Conservation (phyloP, 352 stramenopile species). For the Pythium folliculosum region DNA sequence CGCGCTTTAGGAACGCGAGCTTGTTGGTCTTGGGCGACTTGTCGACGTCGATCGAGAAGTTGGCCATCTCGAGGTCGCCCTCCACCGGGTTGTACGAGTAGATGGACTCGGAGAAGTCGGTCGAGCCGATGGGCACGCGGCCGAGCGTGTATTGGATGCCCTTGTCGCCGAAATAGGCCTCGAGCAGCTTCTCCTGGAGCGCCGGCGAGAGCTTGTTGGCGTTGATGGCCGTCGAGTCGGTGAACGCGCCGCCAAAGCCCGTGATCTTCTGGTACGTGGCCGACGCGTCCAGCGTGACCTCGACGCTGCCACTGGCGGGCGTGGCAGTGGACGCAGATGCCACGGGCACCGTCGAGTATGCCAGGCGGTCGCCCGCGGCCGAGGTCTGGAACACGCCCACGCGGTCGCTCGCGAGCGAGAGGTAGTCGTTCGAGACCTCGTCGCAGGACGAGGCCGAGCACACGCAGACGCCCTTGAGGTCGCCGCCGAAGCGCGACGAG, state of each 20-base stretch:
- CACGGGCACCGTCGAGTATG: constrained; percentile 33
- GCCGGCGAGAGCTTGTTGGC: constrained; percentile 57
- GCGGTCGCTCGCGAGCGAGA: constrained; percentile 32
- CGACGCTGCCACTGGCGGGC: constrained; percentile 21
- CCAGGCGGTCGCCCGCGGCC: constrained; percentile 45
- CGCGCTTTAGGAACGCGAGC: constrained; percentile 68
- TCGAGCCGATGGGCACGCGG: constrained; percentile 82
- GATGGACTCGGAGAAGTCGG: constrained; percentile 83
- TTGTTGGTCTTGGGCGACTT: constrained; percentile 58
- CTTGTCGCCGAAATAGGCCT: constrained; percentile 79
- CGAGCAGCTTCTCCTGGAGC: constrained; percentile 67
- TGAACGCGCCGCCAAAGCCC: constrained; percentile 91
- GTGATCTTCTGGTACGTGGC: constrained; percentile 80
- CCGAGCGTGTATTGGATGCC: constrained; percentile 86
- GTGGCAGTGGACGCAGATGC: background rate
- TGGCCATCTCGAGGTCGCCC: constrained; percentile 73
- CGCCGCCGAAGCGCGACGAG: constrained; percentile 44
- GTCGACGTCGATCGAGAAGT: constrained; percentile 89
- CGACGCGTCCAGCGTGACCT: constrained; percentile 45
- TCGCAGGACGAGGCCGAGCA: constrained; percentile 57
- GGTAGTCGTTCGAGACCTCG: constrained; percentile 50
- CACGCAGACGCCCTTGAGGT: constrained; percentile 55
- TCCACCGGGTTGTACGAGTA: constrained; percentile 87
- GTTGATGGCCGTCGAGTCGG: constrained; percentile 82
- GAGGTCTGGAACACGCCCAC: constrained; percentile 57